Conservation (phyloP, 2,329 filamentous ascomycete species). For the Alternaria hordeiaustralica region DNA sequence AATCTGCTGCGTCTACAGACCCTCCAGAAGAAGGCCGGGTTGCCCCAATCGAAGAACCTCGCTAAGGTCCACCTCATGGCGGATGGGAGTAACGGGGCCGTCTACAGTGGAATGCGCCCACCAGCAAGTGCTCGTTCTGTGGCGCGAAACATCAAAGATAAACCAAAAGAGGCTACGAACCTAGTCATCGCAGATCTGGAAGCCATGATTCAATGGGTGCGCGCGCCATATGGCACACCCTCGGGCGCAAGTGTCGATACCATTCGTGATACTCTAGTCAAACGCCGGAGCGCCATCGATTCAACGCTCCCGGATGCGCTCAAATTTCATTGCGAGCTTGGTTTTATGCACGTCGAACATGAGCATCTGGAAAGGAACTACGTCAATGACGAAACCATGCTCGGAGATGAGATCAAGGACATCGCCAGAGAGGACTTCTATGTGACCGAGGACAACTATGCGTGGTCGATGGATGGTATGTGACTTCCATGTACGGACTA, state of each 20-base stretch:
- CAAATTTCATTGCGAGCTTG: conserved; percentile 35
- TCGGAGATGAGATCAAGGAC: conserved; percentile 37
- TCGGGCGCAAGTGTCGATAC: conserved; percentile 23
- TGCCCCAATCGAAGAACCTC: conserved; percentile 25
- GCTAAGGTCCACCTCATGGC: conserved; percentile 28
- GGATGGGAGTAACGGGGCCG: conserved; percentile 8
- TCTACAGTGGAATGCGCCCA: not conserved
- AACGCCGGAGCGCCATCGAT: conserved; percentile 32
- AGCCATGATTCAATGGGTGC: conserved; percentile 29
- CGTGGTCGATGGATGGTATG: conserved; percentile 32
- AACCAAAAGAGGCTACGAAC: conserved; percentile 26
- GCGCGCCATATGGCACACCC: conserved; percentile 18
- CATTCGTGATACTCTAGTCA: conserved; percentile 37
- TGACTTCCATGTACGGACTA: not conserved
- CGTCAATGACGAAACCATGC: conserved; percentile 47
- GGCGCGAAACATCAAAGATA: conserved; percentile 31
- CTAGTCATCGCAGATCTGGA: conserved; percentile 37
- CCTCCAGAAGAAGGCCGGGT: conserved; percentile 33
- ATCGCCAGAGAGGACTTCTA: conserved; percentile 46
- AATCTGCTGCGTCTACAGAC: conserved; percentile 36
- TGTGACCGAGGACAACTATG: conserved; percentile 50
- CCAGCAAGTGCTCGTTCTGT: conserved; percentile 29
- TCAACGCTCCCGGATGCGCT: conserved; percentile 32
- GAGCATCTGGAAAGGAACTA: conserved; percentile 44
- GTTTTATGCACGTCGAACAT: conserved; percentile 47